phyloP scores from a whole-genome alignment of 2,329 filamentous ascomycete species.

The Colletotrichum destructivum region DNA sequence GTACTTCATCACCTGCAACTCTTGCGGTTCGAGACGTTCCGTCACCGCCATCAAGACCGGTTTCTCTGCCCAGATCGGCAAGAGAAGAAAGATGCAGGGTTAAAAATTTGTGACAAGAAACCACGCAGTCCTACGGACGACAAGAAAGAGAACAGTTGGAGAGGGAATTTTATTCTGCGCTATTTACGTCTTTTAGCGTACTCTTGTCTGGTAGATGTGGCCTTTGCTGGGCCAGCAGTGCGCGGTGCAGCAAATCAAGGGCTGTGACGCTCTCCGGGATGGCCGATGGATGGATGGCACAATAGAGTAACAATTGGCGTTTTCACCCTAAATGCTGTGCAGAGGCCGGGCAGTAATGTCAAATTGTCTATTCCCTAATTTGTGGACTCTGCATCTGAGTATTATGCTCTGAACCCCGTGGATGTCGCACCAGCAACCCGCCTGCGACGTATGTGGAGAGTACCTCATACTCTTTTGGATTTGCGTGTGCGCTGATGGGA shows the following conservation, averaged over 20 bases:
- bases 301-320: conserved; percentile 38
- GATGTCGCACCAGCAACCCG: conserved; percentile 1
- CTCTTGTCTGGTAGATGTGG: conserved; percentile 39
- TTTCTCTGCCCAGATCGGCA: conserved; percentile 99
- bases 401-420: not conserved
- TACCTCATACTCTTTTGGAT: not conserved
- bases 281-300: conserved; percentile 36
- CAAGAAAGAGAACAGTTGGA: conserved; percentile 28
- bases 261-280: conserved; percentile 28
- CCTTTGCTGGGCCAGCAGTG: conserved; percentile 34
- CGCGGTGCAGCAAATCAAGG: conserved; percentile 27
- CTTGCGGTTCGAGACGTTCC: conserved; percentile 84
- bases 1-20: conserved; percentile 85
- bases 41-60: conserved; percentile 99
- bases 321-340: conserved; percentile 34
- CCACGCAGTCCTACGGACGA: not conserved
- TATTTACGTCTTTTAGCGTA: conserved; percentile 42
- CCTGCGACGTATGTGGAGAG: conserved; percentile 2
- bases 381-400: not conserved
- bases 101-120: conserved; percentile 61
- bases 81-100: conserved; percentile 94
- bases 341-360: conserved; percentile 23
- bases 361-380: not conserved
- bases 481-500: conserved; percentile 14
- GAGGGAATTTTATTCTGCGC: conserved; percentile 29